Evolutionary conservation across 2,329 filamentous ascomycete species (phyloP).

Genomic region (Diplodia seriata): DNA sequence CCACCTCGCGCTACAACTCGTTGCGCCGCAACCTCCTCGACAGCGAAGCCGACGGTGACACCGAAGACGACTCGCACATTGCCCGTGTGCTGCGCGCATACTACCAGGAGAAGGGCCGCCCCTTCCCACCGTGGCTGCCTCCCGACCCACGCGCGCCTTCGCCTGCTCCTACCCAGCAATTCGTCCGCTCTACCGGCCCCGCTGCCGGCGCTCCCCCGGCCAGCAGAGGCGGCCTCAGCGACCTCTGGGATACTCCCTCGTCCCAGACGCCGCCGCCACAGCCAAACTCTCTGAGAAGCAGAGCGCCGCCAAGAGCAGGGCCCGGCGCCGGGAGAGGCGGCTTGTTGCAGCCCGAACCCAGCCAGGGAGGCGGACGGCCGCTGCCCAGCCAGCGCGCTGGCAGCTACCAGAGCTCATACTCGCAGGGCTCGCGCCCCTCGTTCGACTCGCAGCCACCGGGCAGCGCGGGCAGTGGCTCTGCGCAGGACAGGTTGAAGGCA

Average conservation of each 20-base stretch:
- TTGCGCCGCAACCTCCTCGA: slow-evolving; percentile 72
- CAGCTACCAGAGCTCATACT: slow-evolving; percentile 70
- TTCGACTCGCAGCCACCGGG: slow-evolving; percentile 50
- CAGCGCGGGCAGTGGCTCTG: slow-evolving; percentile 56
- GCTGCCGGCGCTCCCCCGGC: slow-evolving; percentile 45
- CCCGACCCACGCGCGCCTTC: slow-evolving; percentile 81
- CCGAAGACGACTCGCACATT: slow-evolving; percentile 89
- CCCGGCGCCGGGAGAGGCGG: slow-evolving; percentile 46
- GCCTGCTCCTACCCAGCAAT: slow-evolving; percentile 55
- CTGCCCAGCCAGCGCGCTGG: slow-evolving; percentile 76
- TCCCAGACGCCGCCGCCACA: slow-evolving; percentile 50
- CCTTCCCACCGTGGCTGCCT: slow-evolving; percentile 86
- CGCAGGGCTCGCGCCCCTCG: slow-evolving; percentile 41
- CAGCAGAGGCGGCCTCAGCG: slow-evolving; percentile 59
- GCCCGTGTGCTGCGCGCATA: slow-evolving; percentile 91
- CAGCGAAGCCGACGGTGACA: slow-evolving; percentile 61
- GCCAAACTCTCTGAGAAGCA: slow-evolving; percentile 50
- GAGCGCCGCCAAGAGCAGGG: slow-evolving; percentile 53
- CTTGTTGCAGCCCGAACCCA: slow-evolving; percentile 37
- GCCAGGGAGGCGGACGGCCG: slow-evolving; percentile 58
- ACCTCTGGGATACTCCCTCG: slow-evolving; percentile 63
- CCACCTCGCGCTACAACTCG: slow-evolving; percentile 63
- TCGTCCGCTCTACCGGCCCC: slow-evolving; percentile 50
- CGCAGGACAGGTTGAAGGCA: slow-evolving; percentile 83
- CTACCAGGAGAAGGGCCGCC: slow-evolving; percentile 85